Conservation (phyloP, 2,329 filamentous ascomycete species). For the Aspergillus floridensis region DNA sequence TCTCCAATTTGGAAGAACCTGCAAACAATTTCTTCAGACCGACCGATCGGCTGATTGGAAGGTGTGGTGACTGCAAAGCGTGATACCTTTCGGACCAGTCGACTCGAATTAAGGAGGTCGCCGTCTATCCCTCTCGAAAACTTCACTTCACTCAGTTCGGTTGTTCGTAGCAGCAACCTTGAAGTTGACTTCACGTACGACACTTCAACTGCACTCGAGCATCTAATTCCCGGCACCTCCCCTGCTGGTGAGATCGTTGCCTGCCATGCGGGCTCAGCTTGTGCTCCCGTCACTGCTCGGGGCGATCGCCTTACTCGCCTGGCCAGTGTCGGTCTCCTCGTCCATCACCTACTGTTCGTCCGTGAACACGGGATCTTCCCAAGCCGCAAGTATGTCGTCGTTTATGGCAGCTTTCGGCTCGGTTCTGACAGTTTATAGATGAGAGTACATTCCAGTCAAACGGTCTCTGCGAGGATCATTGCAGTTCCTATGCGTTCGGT, state of each 20-base stretch:
- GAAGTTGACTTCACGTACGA: neutral
- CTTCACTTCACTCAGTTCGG: neutral
- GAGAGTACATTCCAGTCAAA: conserved; percentile 45
- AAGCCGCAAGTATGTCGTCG: conserved; percentile 34
- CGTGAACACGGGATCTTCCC: conserved; percentile 44
- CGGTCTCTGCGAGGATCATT: conserved; percentile 42
- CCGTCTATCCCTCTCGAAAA: neutral
- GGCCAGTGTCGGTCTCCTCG: conserved; percentile 22
- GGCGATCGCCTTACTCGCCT: conserved; percentile 24
- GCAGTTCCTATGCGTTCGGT: conserved; percentile 46
- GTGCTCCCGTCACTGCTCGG: conserved; percentile 18
- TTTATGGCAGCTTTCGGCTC: neutral
- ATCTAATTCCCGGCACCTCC: neutral
- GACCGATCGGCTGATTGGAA: neutral
- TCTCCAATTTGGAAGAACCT: neutral
- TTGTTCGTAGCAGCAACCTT: neutral
- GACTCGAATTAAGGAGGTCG: neutral
- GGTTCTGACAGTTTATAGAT: conserved; percentile 28
- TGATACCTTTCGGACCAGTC: neutral
- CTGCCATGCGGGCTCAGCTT: conserved; percentile 24
- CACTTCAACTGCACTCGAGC: neutral
- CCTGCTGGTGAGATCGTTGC: neutral
- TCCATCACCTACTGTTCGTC: conserved; percentile 43
- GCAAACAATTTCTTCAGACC: neutral
- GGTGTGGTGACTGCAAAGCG: neutral